These are phyloP conservation scores for Kwoniella bestiolae DNA, from an alignment of 768 basidiomycete genomes.

Conservation along the genomic window DNA sequence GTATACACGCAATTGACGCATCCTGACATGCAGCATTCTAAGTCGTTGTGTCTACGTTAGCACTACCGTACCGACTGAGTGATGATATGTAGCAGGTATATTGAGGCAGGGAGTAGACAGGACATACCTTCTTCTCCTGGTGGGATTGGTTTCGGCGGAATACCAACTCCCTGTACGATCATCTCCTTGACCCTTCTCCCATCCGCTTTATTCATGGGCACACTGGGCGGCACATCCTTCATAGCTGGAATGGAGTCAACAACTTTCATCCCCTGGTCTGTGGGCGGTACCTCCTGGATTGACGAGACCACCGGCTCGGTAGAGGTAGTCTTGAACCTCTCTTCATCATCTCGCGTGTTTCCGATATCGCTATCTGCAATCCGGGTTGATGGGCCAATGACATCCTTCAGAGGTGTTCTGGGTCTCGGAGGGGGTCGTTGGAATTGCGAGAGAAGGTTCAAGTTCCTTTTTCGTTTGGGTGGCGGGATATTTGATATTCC, in stretches of 20 bases:
- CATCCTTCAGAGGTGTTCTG: neutral
- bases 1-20: constrained; percentile 92
- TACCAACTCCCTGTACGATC: constrained; percentile 40
- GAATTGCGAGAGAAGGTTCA: neutral
- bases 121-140: constrained; percentile 56
- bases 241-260: constrained; percentile 36
- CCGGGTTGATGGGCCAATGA: neutral
- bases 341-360: no score
- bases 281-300: constrained; percentile 47
- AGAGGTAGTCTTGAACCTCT: constrained; percentile 36
- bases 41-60: neutral
- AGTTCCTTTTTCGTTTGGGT: neutral
- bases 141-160: constrained; percentile 51
- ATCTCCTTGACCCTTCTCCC: constrained; percentile 24
- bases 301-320: constrained; percentile 39
- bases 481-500: constrained; percentile 5
- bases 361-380: neutral
- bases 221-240: constrained; percentile 18
- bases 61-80: neutral
- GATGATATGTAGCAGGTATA: no score
- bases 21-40: constrained; percentile 94
- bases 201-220: neutral
- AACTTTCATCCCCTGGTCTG: constrained; percentile 2
- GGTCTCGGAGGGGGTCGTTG: neutral
- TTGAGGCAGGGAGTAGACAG: no score